These are phyloP conservation scores for Yamadazyma kitorensis DNA, from an alignment of 805 yeast genomes.

Conservation along the genomic window DNA sequence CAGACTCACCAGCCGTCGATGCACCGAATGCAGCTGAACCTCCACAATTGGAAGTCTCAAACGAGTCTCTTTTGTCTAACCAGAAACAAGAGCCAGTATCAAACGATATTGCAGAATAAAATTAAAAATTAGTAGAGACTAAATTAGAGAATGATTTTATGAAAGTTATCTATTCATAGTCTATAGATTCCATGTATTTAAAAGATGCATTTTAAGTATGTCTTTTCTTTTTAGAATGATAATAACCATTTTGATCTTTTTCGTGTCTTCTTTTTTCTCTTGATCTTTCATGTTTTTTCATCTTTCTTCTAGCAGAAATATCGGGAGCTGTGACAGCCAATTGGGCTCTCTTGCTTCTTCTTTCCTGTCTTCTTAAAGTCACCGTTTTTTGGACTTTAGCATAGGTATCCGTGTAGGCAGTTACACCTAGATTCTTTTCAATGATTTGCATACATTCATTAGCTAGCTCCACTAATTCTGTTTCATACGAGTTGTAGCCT, in stretches of 20 bases:
- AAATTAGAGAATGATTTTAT: too few relatives aligned
- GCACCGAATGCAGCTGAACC: too few relatives aligned
- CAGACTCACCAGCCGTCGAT: too few relatives aligned
- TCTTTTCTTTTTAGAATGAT: constrained; percentile 58
- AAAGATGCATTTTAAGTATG: constrained; percentile 1
- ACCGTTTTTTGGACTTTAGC: constrained; percentile 63
- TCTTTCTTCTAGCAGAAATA: constrained; percentile 70
- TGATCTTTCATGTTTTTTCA: constrained; percentile 69
- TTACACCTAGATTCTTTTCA: constrained; percentile 66
- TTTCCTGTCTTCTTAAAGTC: constrained; percentile 62
- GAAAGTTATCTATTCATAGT: too few relatives aligned
- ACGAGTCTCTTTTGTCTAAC: too few relatives aligned
- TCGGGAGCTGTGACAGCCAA: constrained; percentile 79
- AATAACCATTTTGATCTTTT: constrained; percentile 75
- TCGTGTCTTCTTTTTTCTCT: constrained; percentile 75
- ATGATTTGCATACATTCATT: constrained; percentile 67
- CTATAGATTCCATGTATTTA: too few relatives aligned
- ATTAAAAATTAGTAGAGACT: too few relatives aligned
- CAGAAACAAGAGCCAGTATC: too few relatives aligned
- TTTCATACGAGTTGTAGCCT: constrained; percentile 40
- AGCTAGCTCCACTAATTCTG: constrained; percentile 52
- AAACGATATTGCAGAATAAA: too few relatives aligned
- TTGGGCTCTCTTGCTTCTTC: constrained; percentile 73
- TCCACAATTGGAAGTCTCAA: too few relatives aligned
- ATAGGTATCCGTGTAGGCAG: constrained; percentile 61